A percentile compares a stretch with the other conserved stretches of the same genome.
These are phyloP conservation scores for Prunus dulcis DNA, from an alignment of 306 rosid species.

Conservation along the genomic window DNA sequence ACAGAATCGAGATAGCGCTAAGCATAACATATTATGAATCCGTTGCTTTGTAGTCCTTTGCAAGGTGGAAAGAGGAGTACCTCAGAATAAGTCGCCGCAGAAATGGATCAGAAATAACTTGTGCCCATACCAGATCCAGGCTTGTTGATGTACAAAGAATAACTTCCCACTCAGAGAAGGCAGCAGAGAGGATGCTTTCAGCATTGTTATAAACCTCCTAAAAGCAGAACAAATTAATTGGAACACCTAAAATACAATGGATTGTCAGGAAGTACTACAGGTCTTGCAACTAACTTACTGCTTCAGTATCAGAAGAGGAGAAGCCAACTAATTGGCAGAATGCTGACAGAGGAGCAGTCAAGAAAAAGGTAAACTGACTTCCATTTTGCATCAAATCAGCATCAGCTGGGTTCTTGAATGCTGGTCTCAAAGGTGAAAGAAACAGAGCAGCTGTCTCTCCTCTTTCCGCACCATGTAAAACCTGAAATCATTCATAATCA, in stretches of 20 bases:
- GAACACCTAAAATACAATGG: slow-evolving; percentile 21
- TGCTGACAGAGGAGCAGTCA: slow-evolving; percentile 89
- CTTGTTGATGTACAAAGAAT: slow-evolving; percentile 67
- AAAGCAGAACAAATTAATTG: slow-evolving; percentile 22
- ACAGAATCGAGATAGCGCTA: background rate
- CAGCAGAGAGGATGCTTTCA: slow-evolving; percentile 66
- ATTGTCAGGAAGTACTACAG: slow-evolving; percentile 5
- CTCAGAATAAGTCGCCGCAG: slow-evolving; percentile 86
- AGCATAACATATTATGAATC: background rate
- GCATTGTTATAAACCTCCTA: slow-evolving; percentile 74
- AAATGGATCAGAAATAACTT: slow-evolving; percentile 79
- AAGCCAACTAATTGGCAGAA: slow-evolving; percentile 86
- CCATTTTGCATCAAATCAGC: slow-evolving; percentile 52
- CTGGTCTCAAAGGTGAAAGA: slow-evolving; percentile 81
- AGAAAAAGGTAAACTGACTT: slow-evolving; percentile 92
- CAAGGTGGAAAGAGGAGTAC: slow-evolving; percentile 31
- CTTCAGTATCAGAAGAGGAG: slow-evolving; percentile 38
- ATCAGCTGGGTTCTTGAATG: slow-evolving; percentile 59
- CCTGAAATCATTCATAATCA: slow-evolving; percentile 48
- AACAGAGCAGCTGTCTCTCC: slow-evolving; percentile 84
- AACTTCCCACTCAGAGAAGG: slow-evolving; percentile 91
- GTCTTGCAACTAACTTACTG: slow-evolving; percentile 46
- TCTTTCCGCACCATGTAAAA: slow-evolving; percentile 83
- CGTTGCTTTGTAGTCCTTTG: background rate
- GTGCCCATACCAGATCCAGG: slow-evolving; percentile 94